Base-by-base conservation (phyloP, 2,329 filamentous ascomycete genomes). In the Fusarium cyanostomum region DNA sequence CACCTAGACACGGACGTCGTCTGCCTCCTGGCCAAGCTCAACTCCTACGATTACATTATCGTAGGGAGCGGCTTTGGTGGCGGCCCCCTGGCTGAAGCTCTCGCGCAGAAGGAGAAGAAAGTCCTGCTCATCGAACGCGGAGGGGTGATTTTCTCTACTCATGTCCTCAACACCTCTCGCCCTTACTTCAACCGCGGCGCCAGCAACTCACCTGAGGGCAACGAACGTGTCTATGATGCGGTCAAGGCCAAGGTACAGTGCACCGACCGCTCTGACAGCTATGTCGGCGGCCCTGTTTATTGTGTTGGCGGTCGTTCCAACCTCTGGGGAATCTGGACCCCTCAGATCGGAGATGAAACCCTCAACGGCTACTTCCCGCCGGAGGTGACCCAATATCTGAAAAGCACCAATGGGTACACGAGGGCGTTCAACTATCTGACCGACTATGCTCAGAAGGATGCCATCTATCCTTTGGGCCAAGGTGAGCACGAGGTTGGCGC, bases 31-130 rank as follows among this genome's bases (percentile, higher is more conserved):
- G 52, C 58, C 15, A 63, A 66, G 6, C 54, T 66, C 0, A 46
- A 66, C n/a, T 46, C 62, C 12, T 66, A 66, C 2, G 63, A 66
- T 27, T 66, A 66, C 11, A 66, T 66, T 3, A 57, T 66, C 1
- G 58, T 66, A n/a, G 63, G 63, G 8, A 57, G 52, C 4, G 63
- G 63, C 3, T 66, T 66, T 1, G 63, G 62, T 0, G 63, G 63
- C 10, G 63, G 62, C 2, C 63, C 63, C 1, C 4, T 66, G 3
- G 63, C 63, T 2, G 63, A 66, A 26, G 28, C 46, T 4, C 59
- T 66, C 1, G 58, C 56, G 1, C 26, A 50, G 7, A 33, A 59
- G 4, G 15, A 56, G 5, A 42, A 63, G n/a, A 66, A 66, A 27
- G 62, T 66, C 6, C 30, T 66, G 7, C 13, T 66, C 8, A 66